Evolutionary conservation across 2,329 filamentous ascomycete genomes (phyloP).

Genomic region (Colletotrichum euphorbiae): DNA sequence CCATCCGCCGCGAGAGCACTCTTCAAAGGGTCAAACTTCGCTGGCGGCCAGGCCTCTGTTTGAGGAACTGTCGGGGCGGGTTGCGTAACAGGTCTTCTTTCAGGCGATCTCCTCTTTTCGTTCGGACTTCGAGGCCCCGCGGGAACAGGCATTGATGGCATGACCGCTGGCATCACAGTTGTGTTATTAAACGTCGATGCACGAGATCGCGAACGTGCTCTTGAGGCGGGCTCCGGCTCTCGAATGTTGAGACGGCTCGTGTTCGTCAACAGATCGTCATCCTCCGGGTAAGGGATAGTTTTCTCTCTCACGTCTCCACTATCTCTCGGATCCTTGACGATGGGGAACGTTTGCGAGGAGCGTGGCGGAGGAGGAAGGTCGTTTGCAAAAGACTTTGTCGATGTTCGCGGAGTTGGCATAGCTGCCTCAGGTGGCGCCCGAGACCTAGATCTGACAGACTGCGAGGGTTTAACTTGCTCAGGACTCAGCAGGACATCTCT

Average conservation of each 20-base stretch:
- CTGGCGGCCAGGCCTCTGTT: constrained; percentile 57
- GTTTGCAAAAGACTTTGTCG: constrained; percentile 34
- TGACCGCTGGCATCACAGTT: constrained; percentile 40
- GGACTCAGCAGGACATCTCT: constrained; percentile 41
- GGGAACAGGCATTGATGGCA: constrained; percentile 41
- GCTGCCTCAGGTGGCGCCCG: constrained; percentile 47
- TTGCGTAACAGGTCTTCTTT: constrained; percentile 27
- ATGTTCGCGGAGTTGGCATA: constrained; percentile 47
- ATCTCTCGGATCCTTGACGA: constrained; percentile 29
- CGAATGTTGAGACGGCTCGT: constrained; percentile 35
- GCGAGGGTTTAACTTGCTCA: constrained; percentile 39
- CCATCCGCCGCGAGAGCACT: constrained; percentile 51
- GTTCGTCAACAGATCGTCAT: constrained; percentile 45
- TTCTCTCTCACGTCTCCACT: constrained; percentile 28
- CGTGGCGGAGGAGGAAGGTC: constrained; percentile 42
- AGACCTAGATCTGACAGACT: constrained; percentile 47
- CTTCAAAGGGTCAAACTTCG: constrained; percentile 56
- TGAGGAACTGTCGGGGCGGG: not conserved
- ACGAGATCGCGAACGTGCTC: constrained; percentile 43
- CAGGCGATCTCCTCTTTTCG: constrained; percentile 43
- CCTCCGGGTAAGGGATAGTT: constrained; percentile 46
- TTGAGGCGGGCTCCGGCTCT: constrained; percentile 25
- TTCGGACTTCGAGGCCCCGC: constrained; percentile 39
- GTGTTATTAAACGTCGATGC: constrained; percentile 44
- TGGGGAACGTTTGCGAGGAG: constrained; percentile 48